Evolutionary conservation across 2,329 filamentous ascomycete genomes (phyloP), one percentile per base, ranked within the genome.

Genomic region (Clathrospora elynae): DNA sequence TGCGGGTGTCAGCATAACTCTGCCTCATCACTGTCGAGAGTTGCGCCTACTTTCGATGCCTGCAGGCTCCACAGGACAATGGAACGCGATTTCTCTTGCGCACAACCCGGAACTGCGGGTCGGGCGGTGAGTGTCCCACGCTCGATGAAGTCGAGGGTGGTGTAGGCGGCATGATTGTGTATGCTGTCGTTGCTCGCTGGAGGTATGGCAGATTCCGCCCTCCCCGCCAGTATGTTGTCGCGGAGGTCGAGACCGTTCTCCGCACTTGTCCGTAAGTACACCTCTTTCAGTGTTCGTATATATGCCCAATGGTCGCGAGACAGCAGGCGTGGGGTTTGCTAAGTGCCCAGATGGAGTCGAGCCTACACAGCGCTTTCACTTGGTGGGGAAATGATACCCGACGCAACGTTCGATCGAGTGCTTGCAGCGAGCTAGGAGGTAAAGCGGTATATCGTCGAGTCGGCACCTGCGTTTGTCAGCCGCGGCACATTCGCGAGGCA

Each of bases 21-120:
- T 12, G 19, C 26, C 10, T 35, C 24, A 19, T 26, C 18, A 12
- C 23, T 20, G 13, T 16, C 10, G 22, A 31, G 31, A 18, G n/a
- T 18, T 20, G 23, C 35, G 34, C 49, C 75, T 75, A 93, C 88
- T 97, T 97, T 75, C 91, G 85, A 61, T 91, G 88, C 66, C 92
- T 82, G 71, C 92, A 97, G 20, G 91, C 89, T 55, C 86, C 88
- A 70, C 92, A 97, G 62, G 90, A 96, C 35, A 97, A 78, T 32
- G 92, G 92, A 11, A 96, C 86, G 46, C 92, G 81, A 65, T 97
- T 96, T 68, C 92, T 83, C 75, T 95, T 95, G 55, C 92, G 85
- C 46, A 96, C 88, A 35, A 96, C 86, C 59, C 89, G 83, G 64
- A 88, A 95, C 55, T 92, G 87, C 38, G 88, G 83, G 68, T 96